Percentiles rank a stretch among this genome's conserved stretches.
Conservation (phyloP, 768 basidiomycete species). For the Termitomyces sp. region DNA sequence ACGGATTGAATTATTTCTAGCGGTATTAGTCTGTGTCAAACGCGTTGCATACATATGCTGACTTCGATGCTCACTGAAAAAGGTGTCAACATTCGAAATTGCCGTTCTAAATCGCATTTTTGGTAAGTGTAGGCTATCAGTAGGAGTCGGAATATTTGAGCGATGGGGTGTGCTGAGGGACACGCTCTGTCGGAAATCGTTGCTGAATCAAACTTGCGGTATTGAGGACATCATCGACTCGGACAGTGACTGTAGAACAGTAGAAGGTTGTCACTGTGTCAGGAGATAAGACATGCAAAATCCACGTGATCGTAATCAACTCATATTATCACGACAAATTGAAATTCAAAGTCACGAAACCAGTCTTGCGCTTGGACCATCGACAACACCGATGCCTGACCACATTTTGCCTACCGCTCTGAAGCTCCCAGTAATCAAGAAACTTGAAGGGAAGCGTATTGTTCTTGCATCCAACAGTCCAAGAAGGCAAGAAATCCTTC, state of each 20-base stretch:
- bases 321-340: too few species aligned
- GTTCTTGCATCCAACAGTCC: conserved; percentile 87
- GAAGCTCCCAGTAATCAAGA: conserved; percentile 55
- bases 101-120: conserved; percentile 62
- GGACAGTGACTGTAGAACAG: too few species aligned
- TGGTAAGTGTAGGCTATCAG: background rate
- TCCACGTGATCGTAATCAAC: too few species aligned
- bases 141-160: background rate
- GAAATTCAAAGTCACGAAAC: too few species aligned
- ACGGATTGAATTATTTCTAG: conserved; percentile 77
- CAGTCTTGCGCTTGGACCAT: too few species aligned
- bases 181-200: background rate
- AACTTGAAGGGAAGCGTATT: conserved; percentile 72
- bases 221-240: too few species aligned
- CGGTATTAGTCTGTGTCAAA: background rate
- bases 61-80: conserved; percentile 39
- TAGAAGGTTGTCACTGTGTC: too few species aligned
- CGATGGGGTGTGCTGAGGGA: background rate
- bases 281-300: too few species aligned
- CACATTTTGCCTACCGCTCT: conserved; percentile 68
- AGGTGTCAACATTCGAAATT: conserved; percentile 54
- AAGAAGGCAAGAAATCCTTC: conserved; percentile 79
- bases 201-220: background rate
- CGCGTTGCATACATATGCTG: background rate
- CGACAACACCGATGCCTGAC: conserved; percentile 25